Base-by-base conservation (phyloP, 306 rosid species). In the Malus sieversii region DNA sequence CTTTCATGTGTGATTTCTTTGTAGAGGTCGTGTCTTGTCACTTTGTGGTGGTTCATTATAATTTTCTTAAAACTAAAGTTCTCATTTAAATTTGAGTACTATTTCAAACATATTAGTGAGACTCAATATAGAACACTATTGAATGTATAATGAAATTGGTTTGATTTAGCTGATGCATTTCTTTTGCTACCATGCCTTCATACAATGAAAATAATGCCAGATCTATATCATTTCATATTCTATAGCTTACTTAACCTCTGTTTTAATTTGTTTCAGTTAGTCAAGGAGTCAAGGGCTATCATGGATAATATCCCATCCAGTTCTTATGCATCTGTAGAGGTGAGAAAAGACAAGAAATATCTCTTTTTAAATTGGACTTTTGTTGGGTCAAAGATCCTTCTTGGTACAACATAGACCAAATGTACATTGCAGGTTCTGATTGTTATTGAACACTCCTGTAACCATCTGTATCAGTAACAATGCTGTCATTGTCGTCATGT, bases 321-420 rank as follows among this genome's bases (percentile, higher is more conserved):
- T 71, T 77, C 90, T 20, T 91, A 89, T 57, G 61, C 70, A 23
- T 68, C 65, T 40, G 19, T 10, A 10, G 93, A 91, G 97, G 97
- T 91, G 61, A 33, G 57, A 44, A 45, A 52, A 71, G 38, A 57
- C 30, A 68, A 40, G 6, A 62, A 19, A n/a, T 0, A 51, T 40
- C 62, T 60, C 46, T 55, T 16, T 29, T 40, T 59, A 6, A n/a
- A 45, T 13, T 72, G 40, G 11, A 27, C 23, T 22, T 46, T 53
- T 16, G 27, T 16, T 22, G 42, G 42, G 42, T 38, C 42, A 38
- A 38, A 38, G 42, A 38, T 38, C 10, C 42, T 38, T 38, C 42
- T 1, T 71, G 48, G 10, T 29, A 74, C 66, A 38, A 71, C n/a
- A 51, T 53, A 35, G 53, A 38, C 22, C 10, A 38, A 7, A 2